phyloP scores from a whole-genome alignment of 768 basidiomycete genomes.

The Imleria badia region DNA sequence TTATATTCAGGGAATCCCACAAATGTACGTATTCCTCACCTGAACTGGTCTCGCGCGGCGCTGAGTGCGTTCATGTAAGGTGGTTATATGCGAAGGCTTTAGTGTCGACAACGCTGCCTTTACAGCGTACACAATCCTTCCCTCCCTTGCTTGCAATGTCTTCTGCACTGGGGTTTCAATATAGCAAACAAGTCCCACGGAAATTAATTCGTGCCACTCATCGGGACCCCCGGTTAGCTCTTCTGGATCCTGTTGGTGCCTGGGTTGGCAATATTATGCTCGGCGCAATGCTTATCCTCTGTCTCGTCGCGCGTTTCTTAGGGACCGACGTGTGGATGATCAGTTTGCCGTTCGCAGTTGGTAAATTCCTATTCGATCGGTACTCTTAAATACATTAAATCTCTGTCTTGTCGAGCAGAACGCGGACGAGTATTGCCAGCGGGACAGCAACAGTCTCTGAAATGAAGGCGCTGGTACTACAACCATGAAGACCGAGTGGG shows the following conservation, averaged over 20 bases:
- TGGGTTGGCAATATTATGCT: constrained; percentile 70
- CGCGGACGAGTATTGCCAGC: too few species aligned
- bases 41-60: neutral
- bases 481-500: too few species aligned
- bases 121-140: constrained; percentile 80
- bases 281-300: constrained; percentile 60
- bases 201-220: constrained; percentile 37
- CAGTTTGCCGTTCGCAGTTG: constrained; percentile 73
- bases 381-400: too few species aligned
- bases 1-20: too few species aligned
- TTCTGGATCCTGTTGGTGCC: constrained; percentile 77
- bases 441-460: too few species aligned
- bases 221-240: constrained; percentile 55
- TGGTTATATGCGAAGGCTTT: constrained; percentile 89
- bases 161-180: constrained; percentile 62
- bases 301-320: constrained; percentile 75
- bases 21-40: too few species aligned
- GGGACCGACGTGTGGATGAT: constrained; percentile 85
- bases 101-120: constrained; percentile 72
- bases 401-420: too few species aligned
- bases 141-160: constrained; percentile 66
- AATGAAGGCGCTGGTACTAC: too few species aligned
- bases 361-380: constrained; percentile 73
- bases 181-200: constrained; percentile 53
- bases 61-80: constrained; percentile 12